Evolutionary conservation across 2,329 filamentous ascomycete genomes (phyloP).

Genomic region (Microsporum audouinii): DNA sequence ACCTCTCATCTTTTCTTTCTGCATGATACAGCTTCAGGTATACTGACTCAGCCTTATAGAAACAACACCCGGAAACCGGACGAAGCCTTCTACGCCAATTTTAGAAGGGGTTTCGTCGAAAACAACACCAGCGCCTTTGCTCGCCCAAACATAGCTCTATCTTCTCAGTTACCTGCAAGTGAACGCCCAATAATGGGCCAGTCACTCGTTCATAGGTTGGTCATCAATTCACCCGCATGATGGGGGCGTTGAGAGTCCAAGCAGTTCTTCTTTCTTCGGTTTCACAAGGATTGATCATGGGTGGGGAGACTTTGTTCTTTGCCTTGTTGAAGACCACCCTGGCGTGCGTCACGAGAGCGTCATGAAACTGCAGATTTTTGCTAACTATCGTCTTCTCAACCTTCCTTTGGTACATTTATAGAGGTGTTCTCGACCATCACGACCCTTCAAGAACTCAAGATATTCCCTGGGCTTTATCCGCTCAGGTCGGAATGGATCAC

Average conservation of each 20-base stretch:
- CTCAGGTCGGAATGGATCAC: background rate
- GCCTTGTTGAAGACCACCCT: background rate
- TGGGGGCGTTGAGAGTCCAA: slow-evolving; percentile 7
- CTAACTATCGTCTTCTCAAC: background rate
- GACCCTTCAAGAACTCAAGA: background rate
- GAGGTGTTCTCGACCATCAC: background rate
- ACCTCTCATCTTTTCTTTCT: background rate
- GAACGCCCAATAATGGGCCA: slow-evolving; percentile 8
- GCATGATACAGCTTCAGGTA: background rate
- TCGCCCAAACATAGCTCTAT: background rate
- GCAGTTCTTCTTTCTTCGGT: background rate
- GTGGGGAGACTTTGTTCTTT: background rate
- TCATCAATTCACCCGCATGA: slow-evolving; percentile 7
- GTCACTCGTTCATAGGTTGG: slow-evolving; percentile 12
- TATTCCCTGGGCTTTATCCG: background rate
- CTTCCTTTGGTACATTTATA: background rate
- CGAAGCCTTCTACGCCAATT: slow-evolving; percentile 71
- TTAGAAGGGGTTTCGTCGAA: slow-evolving; percentile 73
- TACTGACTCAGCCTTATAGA: slow-evolving; percentile 31
- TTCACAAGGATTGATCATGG: slow-evolving; percentile 1
- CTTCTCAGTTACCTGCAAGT: background rate
- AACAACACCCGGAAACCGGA: slow-evolving; percentile 74
- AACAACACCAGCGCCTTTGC: slow-evolving; percentile 40
- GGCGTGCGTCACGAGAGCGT: background rate
- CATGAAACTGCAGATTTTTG: background rate